Percentiles rank a stretch among this genome's conserved stretches.
Conservation (phyloP, 331 rosid genomes). For the Acacia pycnantha region DNA sequence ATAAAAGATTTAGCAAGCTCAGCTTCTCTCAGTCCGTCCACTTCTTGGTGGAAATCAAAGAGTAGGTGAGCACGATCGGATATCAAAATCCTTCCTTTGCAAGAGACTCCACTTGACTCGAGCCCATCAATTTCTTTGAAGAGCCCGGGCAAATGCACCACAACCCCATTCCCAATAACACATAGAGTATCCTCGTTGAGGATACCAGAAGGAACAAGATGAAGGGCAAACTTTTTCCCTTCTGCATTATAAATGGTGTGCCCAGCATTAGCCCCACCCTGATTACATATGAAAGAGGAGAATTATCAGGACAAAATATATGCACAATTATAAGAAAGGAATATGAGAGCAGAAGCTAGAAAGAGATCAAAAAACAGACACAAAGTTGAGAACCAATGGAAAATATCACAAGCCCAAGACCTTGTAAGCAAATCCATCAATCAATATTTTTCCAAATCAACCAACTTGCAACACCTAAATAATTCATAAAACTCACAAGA, state of each 20-base stretch:
- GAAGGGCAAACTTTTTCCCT: constrained; percentile 97
- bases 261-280: constrained; percentile 99
- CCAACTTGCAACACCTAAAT: neutral
- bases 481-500: neutral
- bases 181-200: constrained; percentile 85
- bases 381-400: neutral
- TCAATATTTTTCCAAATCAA: neutral
- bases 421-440: neutral
- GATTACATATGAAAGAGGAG: neutral
- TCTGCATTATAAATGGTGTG: constrained; percentile 91
- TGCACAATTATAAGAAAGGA: neutral
- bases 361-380: neutral
- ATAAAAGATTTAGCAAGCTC: constrained; percentile 93
- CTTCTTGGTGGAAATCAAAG: constrained; percentile 89
- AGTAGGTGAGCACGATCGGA: constrained; percentile 91
- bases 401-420: neutral
- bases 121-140: constrained; percentile 85
- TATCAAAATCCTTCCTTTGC: constrained; percentile 85
- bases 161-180: constrained; percentile 95
- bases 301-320: constrained; percentile 26
- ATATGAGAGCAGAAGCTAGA: neutral
- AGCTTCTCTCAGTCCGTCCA: constrained; percentile 84
- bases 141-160: constrained; percentile 82
- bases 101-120: constrained; percentile 77
- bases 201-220: constrained; percentile 93